Base-by-base conservation (phyloP, 2,329 filamentous ascomycete species). In the Beauveria bassiana region DNA sequence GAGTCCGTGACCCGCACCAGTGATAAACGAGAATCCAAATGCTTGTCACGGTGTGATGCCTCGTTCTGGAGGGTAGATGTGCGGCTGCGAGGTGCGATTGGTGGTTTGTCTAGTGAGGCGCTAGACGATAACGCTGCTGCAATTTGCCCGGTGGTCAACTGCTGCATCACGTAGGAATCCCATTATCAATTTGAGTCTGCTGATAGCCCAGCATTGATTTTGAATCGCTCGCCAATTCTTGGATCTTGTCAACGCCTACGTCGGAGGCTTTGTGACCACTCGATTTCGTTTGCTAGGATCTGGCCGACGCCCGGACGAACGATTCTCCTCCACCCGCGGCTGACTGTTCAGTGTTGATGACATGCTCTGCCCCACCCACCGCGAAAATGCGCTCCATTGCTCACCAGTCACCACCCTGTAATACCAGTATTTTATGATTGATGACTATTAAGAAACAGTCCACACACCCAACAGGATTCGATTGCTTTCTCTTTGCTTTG, bases 1-100 rank as follows among this genome's bases (percentile, higher is more conserved):
- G 31, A 59, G 24, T 6, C 58, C 34, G 10, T 34, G 43, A 18
- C n/a, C 38, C 3, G 46, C 34, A 31, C 46, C 34, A 28, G 46
- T 52, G 47, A 59, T n/a, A n/a, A 28, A 20, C 53, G 31, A 40
- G n/a, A 26, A 40, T 14, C 16, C 43, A 8, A 76, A 20, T 42
- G 20, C 12, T 26, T 14, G 24, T 20, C 24, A 24, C 10, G 20
- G 6, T 46, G 34, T 50, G 22, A 10, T 45, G 20, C n/a, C 34
- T 55, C 22, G 9, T 55, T 43, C 22, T 22, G 2, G 8, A 56
- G 47, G 47, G 18, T 22, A 20, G 43, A 12, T 46, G 43, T 20
- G 24, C 7, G 18, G n/a, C 46, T 58, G 45, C 34, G 51, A 54
- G 14, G 45, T 40, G 12, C 18, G 18, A 28, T 26, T 40, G 24